Conservation (phyloP, 768 basidiomycete species). For the Collybiopsis confluens region DNA sequence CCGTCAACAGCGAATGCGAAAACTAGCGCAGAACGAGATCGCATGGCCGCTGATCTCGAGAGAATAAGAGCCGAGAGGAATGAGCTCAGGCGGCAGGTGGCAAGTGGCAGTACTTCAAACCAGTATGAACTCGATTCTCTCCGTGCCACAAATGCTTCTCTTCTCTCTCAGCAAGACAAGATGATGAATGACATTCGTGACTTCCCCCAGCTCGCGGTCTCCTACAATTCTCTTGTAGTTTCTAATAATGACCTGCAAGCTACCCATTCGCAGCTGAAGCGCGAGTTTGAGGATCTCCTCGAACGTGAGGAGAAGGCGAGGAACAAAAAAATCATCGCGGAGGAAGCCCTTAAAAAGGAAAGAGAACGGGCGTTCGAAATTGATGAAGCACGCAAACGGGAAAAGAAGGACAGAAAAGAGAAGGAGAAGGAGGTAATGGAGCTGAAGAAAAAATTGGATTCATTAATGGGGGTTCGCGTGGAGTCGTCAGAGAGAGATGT, state of each 20-base stretch:
- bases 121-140: too few relatives aligned
- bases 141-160: too few relatives aligned
- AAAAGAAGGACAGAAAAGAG: constrained; percentile 4
- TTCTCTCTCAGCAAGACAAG: too few relatives aligned
- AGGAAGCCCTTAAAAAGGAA: background rate
- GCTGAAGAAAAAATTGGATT: background rate
- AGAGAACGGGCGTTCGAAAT: background rate
- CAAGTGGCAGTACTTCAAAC: too few relatives aligned
- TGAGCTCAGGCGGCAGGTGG: too few relatives aligned
- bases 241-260: too few relatives aligned
- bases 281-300: background rate
- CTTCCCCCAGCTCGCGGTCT: background rate
- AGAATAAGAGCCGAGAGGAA: too few relatives aligned
- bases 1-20: background rate
- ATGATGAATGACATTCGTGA: too few relatives aligned
- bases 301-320: background rate
- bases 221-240: background rate
- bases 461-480: background rate
- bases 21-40: too few relatives aligned
- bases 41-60: too few relatives aligned
- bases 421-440: background rate
- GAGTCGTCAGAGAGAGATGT: background rate
- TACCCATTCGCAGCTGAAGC: background rate
- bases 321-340: background rate
- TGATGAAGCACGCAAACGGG: background rate